Evolutionary conservation across 805 yeast genomes (phyloP).

Genomic region (Ogataea glucozyma): DNA sequence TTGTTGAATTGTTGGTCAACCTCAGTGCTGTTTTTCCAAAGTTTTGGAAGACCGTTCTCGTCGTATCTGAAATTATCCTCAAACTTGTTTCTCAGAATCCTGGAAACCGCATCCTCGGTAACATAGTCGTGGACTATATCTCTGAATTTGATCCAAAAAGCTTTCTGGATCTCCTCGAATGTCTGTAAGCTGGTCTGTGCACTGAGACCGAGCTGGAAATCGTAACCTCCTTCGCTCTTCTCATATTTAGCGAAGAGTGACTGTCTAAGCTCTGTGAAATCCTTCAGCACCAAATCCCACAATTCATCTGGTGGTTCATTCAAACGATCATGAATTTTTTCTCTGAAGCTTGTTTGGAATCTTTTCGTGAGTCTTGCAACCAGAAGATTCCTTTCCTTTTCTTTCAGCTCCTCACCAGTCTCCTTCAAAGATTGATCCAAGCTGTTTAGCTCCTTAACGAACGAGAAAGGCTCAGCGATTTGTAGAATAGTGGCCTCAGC

Average conservation of each 20-base stretch:
- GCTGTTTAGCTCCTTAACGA: slow-evolving; percentile 36
- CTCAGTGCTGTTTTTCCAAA: slow-evolving; percentile 75
- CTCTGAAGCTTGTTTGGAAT: slow-evolving; percentile 48
- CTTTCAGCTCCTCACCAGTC: slow-evolving; percentile 34
- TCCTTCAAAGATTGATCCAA: slow-evolving; percentile 35
- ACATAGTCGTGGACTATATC: slow-evolving; percentile 60
- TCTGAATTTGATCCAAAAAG: slow-evolving; percentile 68
- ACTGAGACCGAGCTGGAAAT: slow-evolving; percentile 66
- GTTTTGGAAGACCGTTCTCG: slow-evolving; percentile 73
- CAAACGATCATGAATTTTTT: slow-evolving; percentile 49
- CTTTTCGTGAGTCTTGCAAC: slow-evolving; percentile 47
- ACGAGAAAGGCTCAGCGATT: slow-evolving; percentile 35
- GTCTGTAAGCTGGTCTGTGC: slow-evolving; percentile 44
- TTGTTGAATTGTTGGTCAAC: slow-evolving; percentile 63
- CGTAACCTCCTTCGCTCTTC: slow-evolving; percentile 37
- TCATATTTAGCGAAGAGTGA: slow-evolving; percentile 34
- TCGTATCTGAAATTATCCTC: slow-evolving; percentile 85
- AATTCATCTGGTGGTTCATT: slow-evolving; percentile 49
- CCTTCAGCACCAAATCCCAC: slow-evolving; percentile 60
- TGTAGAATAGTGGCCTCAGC: slow-evolving; percentile 37
- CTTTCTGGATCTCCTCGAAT: slow-evolving; percentile 44
- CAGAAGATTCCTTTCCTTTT: slow-evolving; percentile 44
- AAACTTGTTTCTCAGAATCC: slow-evolving; percentile 73
- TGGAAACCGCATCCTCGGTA: slow-evolving; percentile 63
- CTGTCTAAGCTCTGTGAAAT: slow-evolving; percentile 42